phyloP scores from a whole-genome alignment of 768 basidiomycete genomes.

The Gautieria morchelliformis region DNA sequence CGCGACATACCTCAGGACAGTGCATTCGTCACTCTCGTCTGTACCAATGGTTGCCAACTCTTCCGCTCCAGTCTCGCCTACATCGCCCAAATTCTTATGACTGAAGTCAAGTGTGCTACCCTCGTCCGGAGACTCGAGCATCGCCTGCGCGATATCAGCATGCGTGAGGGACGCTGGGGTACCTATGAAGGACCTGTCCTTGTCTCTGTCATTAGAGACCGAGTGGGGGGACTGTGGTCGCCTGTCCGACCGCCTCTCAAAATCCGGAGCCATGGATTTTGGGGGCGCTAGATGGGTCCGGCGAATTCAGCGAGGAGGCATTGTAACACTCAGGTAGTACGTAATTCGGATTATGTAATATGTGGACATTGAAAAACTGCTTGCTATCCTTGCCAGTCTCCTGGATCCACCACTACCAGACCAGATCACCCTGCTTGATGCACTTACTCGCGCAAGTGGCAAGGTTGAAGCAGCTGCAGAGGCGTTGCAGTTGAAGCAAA shows the following conservation, averaged over 20 bases:
- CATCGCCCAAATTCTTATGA: conserved; percentile 65
- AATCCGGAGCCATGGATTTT: conserved; percentile 1
- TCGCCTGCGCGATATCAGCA: conserved; percentile 55
- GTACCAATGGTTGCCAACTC: conserved; percentile 58
- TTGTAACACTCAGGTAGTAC: neutral
- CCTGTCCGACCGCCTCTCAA: neutral
- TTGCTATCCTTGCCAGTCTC: conserved; percentile 59
- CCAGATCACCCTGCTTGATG: conserved; percentile 42
- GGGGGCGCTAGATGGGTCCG: neutral
- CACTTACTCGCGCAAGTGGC: conserved; percentile 47
- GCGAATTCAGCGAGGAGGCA: neutral
- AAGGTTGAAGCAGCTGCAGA: conserved; percentile 43
- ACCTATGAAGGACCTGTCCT: conserved; percentile 1
- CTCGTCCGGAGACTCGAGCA: conserved; percentile 57
- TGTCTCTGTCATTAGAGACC: conserved; percentile 3
- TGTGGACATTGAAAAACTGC: conserved; percentile 55
- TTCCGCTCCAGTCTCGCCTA: conserved; percentile 65
- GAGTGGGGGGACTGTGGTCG: conserved; percentile 1
- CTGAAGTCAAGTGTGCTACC: conserved; percentile 82
- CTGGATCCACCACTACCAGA: conserved; percentile 27
- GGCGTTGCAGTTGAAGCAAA: neutral
- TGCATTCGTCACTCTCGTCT: conserved; percentile 36
- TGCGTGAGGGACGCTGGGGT: conserved; percentile 38
- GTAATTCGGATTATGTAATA: neutral
- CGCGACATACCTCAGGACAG: conserved; percentile 48